These are phyloP conservation scores for Lasiodiplodia gonubiensis DNA, from an alignment of 2,329 filamentous ascomycete genomes.

Conservation along the genomic window DNA sequence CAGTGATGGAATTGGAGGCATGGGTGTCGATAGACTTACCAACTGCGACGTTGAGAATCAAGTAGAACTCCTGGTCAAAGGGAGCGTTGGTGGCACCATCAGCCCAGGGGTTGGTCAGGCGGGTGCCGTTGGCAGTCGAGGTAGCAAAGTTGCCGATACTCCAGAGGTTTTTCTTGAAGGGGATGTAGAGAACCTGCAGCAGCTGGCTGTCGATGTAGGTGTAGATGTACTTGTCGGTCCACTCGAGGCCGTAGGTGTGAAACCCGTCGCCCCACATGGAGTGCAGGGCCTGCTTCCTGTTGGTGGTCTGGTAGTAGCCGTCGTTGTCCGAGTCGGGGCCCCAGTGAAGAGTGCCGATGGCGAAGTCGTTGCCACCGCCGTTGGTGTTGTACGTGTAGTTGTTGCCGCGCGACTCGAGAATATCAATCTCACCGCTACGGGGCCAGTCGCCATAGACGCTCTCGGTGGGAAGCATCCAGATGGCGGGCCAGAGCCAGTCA, in stretches of 20 bases:
- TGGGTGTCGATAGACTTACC: background rate
- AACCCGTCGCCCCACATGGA: constrained; percentile 47
- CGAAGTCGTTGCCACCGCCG: constrained; percentile 51
- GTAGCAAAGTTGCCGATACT: constrained; percentile 45
- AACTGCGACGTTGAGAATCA: constrained; percentile 50
- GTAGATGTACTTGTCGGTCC: constrained; percentile 60
- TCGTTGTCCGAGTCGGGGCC: constrained; percentile 41
- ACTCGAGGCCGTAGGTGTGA: constrained; percentile 61
- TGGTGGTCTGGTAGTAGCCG: constrained; percentile 40
- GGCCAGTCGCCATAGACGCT: constrained; percentile 54
- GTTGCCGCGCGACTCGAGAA: constrained; percentile 59
- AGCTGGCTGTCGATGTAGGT: constrained; percentile 54
- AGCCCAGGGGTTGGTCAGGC: constrained; percentile 46
- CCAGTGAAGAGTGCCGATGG: constrained; percentile 57
- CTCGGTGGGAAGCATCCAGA: constrained; percentile 32
- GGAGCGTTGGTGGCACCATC: constrained; percentile 44
- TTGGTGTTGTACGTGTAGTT: constrained; percentile 41
- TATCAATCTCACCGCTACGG: constrained; percentile 60
- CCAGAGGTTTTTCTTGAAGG: constrained; percentile 41
- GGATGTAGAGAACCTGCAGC: constrained; percentile 31
- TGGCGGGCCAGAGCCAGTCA: constrained; percentile 55
- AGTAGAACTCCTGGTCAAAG: constrained; percentile 50
- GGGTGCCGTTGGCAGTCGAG: constrained; percentile 43
- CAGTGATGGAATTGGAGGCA: background rate
- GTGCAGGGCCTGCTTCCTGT: constrained; percentile 29